Evolutionary conservation across 2,329 filamentous ascomycete genomes (phyloP).

Genomic region (Colletotrichum viniferum): DNA sequence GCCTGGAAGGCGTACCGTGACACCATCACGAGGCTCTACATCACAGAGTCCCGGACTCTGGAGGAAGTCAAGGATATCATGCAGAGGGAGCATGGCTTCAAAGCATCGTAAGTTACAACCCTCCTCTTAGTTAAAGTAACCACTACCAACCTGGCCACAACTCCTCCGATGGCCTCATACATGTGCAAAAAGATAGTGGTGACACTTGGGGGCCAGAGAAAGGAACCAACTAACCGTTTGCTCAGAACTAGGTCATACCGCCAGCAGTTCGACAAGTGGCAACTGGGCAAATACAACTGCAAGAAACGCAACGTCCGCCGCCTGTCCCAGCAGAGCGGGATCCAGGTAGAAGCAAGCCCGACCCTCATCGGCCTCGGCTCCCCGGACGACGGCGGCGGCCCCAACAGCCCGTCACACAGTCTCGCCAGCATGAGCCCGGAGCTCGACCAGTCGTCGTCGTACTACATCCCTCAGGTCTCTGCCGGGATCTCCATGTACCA

Average conservation of each 20-base stretch:
- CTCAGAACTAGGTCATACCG: slow-evolving; percentile 49
- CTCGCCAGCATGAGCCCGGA: neutral
- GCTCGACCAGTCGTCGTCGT: neutral
- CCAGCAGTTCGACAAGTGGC: slow-evolving; percentile 51
- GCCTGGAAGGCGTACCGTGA: slow-evolving; percentile 42
- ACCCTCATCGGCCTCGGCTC: neutral
- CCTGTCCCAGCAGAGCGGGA: neutral
- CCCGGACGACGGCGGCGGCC: neutral
- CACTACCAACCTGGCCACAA: neutral
- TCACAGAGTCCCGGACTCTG: slow-evolving; percentile 41
- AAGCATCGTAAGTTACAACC: slow-evolving; percentile 43
- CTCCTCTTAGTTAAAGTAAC: too few relatives aligned
- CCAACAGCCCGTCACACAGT: neutral
- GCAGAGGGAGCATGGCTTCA: slow-evolving; percentile 41
- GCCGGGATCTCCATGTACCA: neutral
- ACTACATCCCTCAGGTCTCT: neutral
- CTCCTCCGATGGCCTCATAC: neutral
- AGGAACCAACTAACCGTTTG: neutral
- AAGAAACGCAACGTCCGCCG: slow-evolving; percentile 37
- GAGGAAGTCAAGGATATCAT: slow-evolving; percentile 45
- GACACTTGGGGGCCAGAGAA: neutral
- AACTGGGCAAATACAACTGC: slow-evolving; percentile 51
- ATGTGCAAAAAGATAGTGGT: neutral
- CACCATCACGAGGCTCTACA: slow-evolving; percentile 45
- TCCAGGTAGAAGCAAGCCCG: neutral